Percentiles rank a stretch among this genome's conserved stretches.
These are phyloP conservation scores for Marsdenia floribunda DNA, from an alignment of 257 asterid genomes.

Conservation along the genomic window DNA sequence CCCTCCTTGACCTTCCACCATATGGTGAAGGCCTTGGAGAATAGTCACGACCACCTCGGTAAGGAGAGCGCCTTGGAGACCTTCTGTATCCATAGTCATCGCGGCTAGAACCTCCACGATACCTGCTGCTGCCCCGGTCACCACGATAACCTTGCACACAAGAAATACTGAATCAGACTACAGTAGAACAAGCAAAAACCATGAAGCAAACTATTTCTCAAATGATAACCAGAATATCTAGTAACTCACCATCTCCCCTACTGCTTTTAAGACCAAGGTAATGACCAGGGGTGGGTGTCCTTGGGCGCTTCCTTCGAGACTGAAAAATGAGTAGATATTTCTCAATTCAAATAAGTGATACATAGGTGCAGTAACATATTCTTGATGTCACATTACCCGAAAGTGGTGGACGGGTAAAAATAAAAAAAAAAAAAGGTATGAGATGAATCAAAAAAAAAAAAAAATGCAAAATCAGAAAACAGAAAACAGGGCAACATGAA, in stretches of 20 bases:
- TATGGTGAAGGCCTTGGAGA: constrained; percentile 56
- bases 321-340: constrained; percentile 24
- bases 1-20: constrained; percentile 78
- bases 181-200: not conserved
- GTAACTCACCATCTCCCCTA: constrained; percentile 68
- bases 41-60: constrained; percentile 38
- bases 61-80: constrained; percentile 65
- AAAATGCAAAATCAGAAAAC: not conserved
- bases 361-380: not conserved
- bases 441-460: not conserved
- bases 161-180: constrained; percentile 17
- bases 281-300: constrained; percentile 96
- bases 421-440: no score
- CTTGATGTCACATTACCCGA: not conserved
- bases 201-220: not conserved
- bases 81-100: constrained; percentile 80
- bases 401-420: not conserved
- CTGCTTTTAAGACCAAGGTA: constrained; percentile 91
- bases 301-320: constrained; percentile 41
- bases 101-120: constrained; percentile 67
- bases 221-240: not conserved
- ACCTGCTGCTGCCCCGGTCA: constrained; percentile 28
- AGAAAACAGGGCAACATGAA: not conserved
- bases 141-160: constrained; percentile 39
- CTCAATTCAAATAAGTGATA: constrained; percentile 17